Evolutionary conservation across 202 grass and related monocot species (phyloP).

Genomic region (Elaeis oleifera): DNA sequence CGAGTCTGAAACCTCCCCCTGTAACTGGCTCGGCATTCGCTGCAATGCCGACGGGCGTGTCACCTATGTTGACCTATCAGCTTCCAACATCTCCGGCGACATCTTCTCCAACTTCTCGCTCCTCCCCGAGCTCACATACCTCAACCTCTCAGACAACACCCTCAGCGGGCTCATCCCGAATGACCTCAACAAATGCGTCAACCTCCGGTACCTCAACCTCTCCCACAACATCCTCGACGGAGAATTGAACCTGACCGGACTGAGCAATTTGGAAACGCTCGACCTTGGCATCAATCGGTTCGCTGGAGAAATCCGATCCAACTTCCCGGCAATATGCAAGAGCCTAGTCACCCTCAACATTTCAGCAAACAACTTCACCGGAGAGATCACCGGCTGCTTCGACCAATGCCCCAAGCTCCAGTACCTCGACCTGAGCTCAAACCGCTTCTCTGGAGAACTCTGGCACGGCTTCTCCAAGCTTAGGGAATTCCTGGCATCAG

Average conservation of each 20-base stretch:
- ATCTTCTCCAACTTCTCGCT: conserved; percentile 55
- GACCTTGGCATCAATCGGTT: conserved; percentile 61
- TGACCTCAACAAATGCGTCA: conserved; percentile 55
- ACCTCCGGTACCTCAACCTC: conserved; percentile 61
- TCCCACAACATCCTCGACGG: conserved; percentile 63
- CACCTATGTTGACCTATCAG: conserved; percentile 32
- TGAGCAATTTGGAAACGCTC: conserved; percentile 32
- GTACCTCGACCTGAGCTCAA: conserved; percentile 65
- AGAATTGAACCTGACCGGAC: conserved; percentile 30
- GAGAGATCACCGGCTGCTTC: conserved; percentile 35
- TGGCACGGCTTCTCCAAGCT: conserved; percentile 52
- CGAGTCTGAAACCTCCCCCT: conserved; percentile 42
- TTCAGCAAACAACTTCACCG: conserved; percentile 47
- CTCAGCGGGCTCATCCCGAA: conserved; percentile 23
- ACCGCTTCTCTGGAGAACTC: conserved; percentile 59
- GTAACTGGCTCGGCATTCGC: conserved; percentile 35
- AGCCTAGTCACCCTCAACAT: conserved; percentile 39
- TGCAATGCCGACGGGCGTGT: conserved; percentile 30
- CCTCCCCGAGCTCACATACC: conserved; percentile 32
- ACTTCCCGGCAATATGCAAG: conserved; percentile 49
- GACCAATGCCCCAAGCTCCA: conserved; percentile 44
- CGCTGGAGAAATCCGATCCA: conserved; percentile 29
- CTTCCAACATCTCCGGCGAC: conserved; percentile 49
- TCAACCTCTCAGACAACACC: conserved; percentile 74
- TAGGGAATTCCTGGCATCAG: conserved; percentile 37